Base-by-base conservation (phyloP, 768 basidiomycete genomes). In the Suillus spraguei region DNA sequence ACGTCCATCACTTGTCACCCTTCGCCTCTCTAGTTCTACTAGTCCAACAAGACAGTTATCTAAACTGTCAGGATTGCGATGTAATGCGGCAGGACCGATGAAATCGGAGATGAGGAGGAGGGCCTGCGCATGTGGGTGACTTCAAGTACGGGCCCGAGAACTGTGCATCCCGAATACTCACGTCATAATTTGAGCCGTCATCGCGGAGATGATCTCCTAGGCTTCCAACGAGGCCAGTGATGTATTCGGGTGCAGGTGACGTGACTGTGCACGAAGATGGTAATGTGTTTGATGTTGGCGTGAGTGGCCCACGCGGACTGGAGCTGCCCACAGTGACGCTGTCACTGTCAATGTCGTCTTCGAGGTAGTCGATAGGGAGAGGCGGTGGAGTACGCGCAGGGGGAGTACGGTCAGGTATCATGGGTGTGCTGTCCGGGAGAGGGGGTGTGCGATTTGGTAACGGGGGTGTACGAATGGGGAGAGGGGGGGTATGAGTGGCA, bases 121-220 rank as follows among this genome's bases (percentile, higher is more conserved):
- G 38, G 84, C 85, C 88, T 88, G 70, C 52, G 67, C 60, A 71
- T 53, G 62, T 63, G 53, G 59, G 53, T 65, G 64, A 66, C 63
- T 71, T 68, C 67, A 71, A 46, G 41, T 65, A 62, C 64, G 66
- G 56, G 56, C 56, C 44, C 42, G 17, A 69, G 59, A 66, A 61
- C 28, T 61, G 59, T 60, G 68, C 64, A 67, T 68, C 65, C 64
- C 63, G 55, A 69, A 65, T 67, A 78, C 87, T 80, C 74, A 90
- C 90, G 73, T 92, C 89, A 73, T 89, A 89, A 69, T 87, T 80
- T 17, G 79, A 69, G 20, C 86, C 85, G 66, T 84, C 80, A 39
- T 78, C 73, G 54, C 69, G 74, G 6, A 68, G 71, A 41, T 79
- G 77, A 10, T 82, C 80, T 24, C 83, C 81, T n/a, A 90, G 70